Evolutionary conservation across 2,329 filamentous ascomycete species (phyloP), one percentile per base, ranked within the genome.

Genomic region (Corinectria fuckeliana): DNA sequence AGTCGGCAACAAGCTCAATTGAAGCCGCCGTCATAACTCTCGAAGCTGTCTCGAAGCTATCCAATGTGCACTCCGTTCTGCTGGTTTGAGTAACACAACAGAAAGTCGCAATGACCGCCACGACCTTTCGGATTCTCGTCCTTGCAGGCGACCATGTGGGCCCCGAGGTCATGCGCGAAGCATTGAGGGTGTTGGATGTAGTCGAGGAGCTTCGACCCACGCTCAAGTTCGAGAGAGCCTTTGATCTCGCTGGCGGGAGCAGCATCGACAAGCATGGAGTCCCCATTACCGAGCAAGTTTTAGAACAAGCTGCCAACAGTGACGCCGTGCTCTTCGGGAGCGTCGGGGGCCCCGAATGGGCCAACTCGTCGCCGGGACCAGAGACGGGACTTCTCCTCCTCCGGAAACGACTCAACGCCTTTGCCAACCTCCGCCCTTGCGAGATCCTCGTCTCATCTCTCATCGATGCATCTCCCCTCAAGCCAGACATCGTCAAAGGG

Each of bases 361-460:
- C 75, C 0, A 68, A 68, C 3, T 68, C 62, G 1, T 69, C 74
- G 9, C 78, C 77, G 3, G 79, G 76, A n/a, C 79, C 80, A 2
- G 79, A 82, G 58, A 75, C 75, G n/a, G 80, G 78, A 2, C 68
- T 80, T 23, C 66, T 81, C 26, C 72, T 73, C 44, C 75, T 82
- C 13, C 72, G 80, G 16, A 72, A 75, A 14, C 64, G 65, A 2
- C 70, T 81, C 28, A 72, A 81, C 50, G 80, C 80, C 6, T 84
- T 82, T 60, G 82, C 81, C 44, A 84, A 84, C 59, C 66, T 84
- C 20, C 75, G 82, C 0, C 82, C 82, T 0, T 83, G 81, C 64
- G 76, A 78, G 41, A 75, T 80, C 45, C 76, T 81, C 18, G 77
- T 78, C 1, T 76, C 76, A 1, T 77, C 78, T 2, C 67, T 78